Evolutionary conservation across 345 rosid species (phyloP), one percentile per base, ranked within the genome.

Genomic region (Streptanthus diversifolius): DNA sequence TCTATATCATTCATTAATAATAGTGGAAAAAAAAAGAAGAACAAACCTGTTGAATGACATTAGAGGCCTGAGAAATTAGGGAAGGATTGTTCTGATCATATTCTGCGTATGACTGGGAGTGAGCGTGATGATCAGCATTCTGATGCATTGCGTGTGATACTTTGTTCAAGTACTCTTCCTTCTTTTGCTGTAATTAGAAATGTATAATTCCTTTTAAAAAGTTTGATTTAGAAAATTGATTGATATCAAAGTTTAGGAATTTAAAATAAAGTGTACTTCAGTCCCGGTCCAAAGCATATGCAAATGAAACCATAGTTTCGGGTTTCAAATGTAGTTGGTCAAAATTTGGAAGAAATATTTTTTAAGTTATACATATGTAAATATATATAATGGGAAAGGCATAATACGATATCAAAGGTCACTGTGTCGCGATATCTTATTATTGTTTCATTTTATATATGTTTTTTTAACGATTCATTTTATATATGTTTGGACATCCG

Each of bases 21-120:
- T 15, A 32, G 11, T 4, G 30, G 24, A 30, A 33, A 21, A 63
- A 8, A 32, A 37, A 33, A 30, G 5, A 32, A 21, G 3, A 22
- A 14, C 9, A 49, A 40, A 75, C 85, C 85, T 80, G 85, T 21
- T 82, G 83, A 61, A 82, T 79, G 60, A 80, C 77, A 62, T 12
- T 77, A 63, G 78, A 69, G 59, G 85, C 83, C 37, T 80, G 85
- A 19, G 82, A 63, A 25, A 68, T 43, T 41, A 74, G 33, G 58
- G 79, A 61, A 74, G 72, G 74, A 63, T 19, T 61, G 73, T 74
- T 82, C 52, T 64, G 80, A 59, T 71, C 72, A 59, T 60, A 30
- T 4, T 41, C 56, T 65, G 77, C 32, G 44, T 66, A 67, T 25
- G 51, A 40, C 32, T 74, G 78, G 29, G 73, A 52, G 43, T 68